A percentile compares a stretch with the other conserved stretches of the same genome.
These are phyloP conservation scores for Verticillium zaregamsianum DNA, from an alignment of 2,329 filamentous ascomycete species.

Conservation along the genomic window DNA sequence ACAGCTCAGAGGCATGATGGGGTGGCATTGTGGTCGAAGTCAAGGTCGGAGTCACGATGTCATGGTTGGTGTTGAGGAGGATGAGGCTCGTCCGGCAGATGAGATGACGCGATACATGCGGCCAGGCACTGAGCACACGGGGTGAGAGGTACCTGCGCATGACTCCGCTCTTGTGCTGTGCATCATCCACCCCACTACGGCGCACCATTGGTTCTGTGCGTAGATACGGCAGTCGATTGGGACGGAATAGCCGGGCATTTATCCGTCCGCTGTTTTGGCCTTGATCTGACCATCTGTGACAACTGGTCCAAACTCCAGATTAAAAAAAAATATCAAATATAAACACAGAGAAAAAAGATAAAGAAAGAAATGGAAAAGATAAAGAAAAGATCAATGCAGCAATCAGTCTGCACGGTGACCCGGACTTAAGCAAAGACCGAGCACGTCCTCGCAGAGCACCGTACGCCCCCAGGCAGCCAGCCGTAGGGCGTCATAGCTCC, in stretches of 20 bases:
- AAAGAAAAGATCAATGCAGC: too few species aligned
- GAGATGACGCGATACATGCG: neutral
- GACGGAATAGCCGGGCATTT: too few species aligned
- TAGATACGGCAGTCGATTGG: too few species aligned
- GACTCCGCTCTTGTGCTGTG: neutral
- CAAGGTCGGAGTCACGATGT: neutral
- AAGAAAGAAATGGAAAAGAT: too few species aligned
- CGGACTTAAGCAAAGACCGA: neutral
- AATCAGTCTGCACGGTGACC: neutral
- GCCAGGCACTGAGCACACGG: neutral
- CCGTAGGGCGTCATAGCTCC: slow-evolving; percentile 15
- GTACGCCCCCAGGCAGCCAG: neutral
- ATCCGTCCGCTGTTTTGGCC: too few species aligned
- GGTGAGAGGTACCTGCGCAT: neutral
- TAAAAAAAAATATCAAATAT: neutral
- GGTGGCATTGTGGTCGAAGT: neutral
- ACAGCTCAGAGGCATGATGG: neutral
- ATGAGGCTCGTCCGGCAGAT: neutral
- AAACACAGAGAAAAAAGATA: neutral
- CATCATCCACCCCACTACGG: neutral
- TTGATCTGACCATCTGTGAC: too few species aligned
- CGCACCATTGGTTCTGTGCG: neutral
- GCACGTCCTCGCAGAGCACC: neutral
- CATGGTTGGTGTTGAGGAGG: neutral
- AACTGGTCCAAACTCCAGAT: too few species aligned